A percentile compares a stretch with the other conserved stretches of the same genome.
phyloP scores from a whole-genome alignment of 2,329 filamentous ascomycete species.

The Colletotrichum sp. region DNA sequence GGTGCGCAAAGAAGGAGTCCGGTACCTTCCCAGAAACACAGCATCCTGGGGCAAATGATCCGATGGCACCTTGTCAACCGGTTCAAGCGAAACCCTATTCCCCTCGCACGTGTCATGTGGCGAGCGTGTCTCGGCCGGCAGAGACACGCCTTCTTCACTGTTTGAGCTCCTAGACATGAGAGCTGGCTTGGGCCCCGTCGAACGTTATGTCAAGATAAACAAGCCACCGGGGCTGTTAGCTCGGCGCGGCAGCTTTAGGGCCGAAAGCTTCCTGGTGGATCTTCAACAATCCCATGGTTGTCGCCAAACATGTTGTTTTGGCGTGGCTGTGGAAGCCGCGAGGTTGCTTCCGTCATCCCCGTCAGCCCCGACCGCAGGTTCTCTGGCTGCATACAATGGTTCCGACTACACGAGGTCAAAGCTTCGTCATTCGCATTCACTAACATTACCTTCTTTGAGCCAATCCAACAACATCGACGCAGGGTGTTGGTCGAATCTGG shows the following conservation, averaged over 20 bases:
- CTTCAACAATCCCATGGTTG: slow-evolving; percentile 5
- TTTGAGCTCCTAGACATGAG: background rate
- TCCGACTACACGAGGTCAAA: slow-evolving; percentile 4
- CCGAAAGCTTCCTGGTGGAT: slow-evolving; percentile 15
- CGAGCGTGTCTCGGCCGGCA: slow-evolving; percentile 9
- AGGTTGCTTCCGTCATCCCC: slow-evolving; percentile 11
- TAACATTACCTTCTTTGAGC: background rate
- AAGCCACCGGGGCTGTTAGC: slow-evolving; percentile 1
- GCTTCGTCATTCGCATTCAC: background rate
- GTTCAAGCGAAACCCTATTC: slow-evolving; percentile 8
- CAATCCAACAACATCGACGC: slow-evolving; percentile 18
- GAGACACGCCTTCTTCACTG: slow-evolving; percentile 10
- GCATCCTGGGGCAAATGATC: slow-evolving; percentile 12
- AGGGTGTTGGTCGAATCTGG: slow-evolving; percentile 27
- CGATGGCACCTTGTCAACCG: slow-evolving; percentile 8
- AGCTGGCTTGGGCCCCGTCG: background rate
- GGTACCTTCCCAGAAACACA: background rate
- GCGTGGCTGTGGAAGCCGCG: background rate
- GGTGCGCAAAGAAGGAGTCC: background rate
- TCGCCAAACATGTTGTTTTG: slow-evolving; percentile 5
- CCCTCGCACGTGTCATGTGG: slow-evolving; percentile 17
- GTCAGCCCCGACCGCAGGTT: slow-evolving; percentile 14
- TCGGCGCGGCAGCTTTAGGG: slow-evolving; percentile 8
- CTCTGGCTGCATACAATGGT: slow-evolving; percentile 14
- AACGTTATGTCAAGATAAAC: slow-evolving; percentile 5